These are phyloP conservation scores for Ormosia emarginata DNA, from an alignment of 306 rosid genomes.

Conservation along the genomic window DNA sequence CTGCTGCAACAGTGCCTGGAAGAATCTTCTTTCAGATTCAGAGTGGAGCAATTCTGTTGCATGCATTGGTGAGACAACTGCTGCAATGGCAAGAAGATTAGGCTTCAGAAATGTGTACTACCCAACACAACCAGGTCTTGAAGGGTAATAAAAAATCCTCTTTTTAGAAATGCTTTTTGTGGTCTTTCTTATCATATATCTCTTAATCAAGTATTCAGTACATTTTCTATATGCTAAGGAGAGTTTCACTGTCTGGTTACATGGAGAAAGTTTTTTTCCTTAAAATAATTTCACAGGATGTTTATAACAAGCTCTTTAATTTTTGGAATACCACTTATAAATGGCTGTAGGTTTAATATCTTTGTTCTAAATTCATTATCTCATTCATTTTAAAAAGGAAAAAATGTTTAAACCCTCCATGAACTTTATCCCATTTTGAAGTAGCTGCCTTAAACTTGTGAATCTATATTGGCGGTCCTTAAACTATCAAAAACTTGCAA, in stretches of 20 bases:
- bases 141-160: slow-evolving; percentile 61
- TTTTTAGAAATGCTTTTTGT: background rate
- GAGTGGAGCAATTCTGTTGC: slow-evolving; percentile 75
- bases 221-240: background rate
- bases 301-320: background rate
- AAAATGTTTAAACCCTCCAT: background rate
- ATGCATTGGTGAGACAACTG: slow-evolving; percentile 98
- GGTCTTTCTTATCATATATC: slow-evolving; percentile 1
- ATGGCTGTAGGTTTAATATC: background rate
- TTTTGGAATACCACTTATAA: background rate
- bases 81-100: slow-evolving; percentile 62
- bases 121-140: slow-evolving; percentile 83
- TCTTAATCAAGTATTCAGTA: background rate
- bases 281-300: background rate
- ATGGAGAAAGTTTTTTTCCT: background rate
- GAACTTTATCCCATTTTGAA: background rate
- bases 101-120: slow-evolving; percentile 78
- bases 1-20: slow-evolving; percentile 78
- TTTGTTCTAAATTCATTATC: background rate
- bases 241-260: slow-evolving; percentile 1
- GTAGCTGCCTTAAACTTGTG: background rate
- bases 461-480: background rate
- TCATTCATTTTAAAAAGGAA: background rate
- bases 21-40: slow-evolving; percentile 53
- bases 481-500: background rate